Conservation (phyloP, 73 alveolate species). For the Paramecium sexaurelia region DNA sequence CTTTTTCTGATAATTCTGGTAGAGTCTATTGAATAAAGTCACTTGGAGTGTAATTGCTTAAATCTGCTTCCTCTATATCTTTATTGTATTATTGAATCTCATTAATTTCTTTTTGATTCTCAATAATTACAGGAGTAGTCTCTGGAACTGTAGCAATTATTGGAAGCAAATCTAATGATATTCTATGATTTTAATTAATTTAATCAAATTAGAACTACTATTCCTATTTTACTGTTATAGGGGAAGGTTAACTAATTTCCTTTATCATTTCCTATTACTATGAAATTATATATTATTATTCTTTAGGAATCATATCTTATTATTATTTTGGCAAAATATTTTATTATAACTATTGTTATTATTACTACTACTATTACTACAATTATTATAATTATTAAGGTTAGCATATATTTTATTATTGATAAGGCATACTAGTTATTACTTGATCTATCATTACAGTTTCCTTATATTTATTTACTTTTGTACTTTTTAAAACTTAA, state of each 20-base stretch:
- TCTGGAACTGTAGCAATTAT: neutral
- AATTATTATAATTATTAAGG: neutral
- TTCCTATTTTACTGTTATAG: neutral
- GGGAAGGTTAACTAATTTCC: neutral
- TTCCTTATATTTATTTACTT: neutral
- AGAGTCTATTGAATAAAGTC: neutral
- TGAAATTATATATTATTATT: neutral
- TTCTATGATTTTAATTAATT: neutral
- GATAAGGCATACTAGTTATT: neutral
- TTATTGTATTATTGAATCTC: slow-evolving; percentile 1
- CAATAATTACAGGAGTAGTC: neutral
- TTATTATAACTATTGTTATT: too few relatives aligned
- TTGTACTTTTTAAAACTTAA: neutral
- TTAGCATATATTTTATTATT: neutral
- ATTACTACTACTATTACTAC: neutral
- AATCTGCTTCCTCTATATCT: slow-evolving; percentile 23
- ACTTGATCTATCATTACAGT: neutral
- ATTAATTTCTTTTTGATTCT: neutral
- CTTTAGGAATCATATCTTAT: too few relatives aligned
- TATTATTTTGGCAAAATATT: too few relatives aligned
- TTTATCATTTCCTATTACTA: neutral
- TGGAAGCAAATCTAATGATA: neutral
- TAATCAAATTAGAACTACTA: neutral
- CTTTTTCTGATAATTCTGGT: slow-evolving; percentile 23
- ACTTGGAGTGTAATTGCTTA: slow-evolving; percentile 13